phyloP scores from a whole-genome alignment of 129 eudicot species.

The Gnaphalium uliginosum region DNA sequence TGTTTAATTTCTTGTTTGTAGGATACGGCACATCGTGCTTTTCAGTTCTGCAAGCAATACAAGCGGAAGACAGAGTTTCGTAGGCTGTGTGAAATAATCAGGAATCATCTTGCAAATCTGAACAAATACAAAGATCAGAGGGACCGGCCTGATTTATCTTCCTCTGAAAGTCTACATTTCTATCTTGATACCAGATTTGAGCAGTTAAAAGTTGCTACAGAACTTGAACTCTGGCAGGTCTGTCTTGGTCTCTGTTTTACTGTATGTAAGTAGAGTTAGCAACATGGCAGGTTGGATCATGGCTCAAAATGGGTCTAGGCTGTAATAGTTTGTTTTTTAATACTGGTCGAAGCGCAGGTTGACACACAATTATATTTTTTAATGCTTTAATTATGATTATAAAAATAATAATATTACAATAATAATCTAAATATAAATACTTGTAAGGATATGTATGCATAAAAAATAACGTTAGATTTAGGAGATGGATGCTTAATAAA shows the following conservation, averaged over 20 bases:
- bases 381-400: too few relatives aligned
- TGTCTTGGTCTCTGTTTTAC: background rate
- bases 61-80: slow-evolving; percentile 75
- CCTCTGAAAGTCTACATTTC: slow-evolving; percentile 72
- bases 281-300: background rate
- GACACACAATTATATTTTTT: too few relatives aligned
- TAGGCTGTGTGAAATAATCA: slow-evolving; percentile 73
- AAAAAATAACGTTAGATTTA: too few relatives aligned
- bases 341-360: background rate
- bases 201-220: slow-evolving; percentile 82
- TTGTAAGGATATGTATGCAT: too few relatives aligned
- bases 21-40: slow-evolving; percentile 83
- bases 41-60: slow-evolving; percentile 80
- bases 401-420: too few relatives aligned
- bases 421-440: too few relatives aligned
- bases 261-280: background rate
- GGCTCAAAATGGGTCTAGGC: background rate
- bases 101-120: slow-evolving; percentile 79
- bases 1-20: background rate
- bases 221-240: slow-evolving; percentile 91
- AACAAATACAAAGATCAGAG: slow-evolving; percentile 75
- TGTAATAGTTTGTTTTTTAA: too few relatives aligned
- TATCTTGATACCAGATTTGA: slow-evolving; percentile 85
- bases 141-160: slow-evolving; percentile 73
- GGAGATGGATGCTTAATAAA: too few relatives aligned